These are phyloP conservation scores for Rhododendron henanense DNA, from an alignment of 148 eudicot genomes.

Conservation along the genomic window DNA sequence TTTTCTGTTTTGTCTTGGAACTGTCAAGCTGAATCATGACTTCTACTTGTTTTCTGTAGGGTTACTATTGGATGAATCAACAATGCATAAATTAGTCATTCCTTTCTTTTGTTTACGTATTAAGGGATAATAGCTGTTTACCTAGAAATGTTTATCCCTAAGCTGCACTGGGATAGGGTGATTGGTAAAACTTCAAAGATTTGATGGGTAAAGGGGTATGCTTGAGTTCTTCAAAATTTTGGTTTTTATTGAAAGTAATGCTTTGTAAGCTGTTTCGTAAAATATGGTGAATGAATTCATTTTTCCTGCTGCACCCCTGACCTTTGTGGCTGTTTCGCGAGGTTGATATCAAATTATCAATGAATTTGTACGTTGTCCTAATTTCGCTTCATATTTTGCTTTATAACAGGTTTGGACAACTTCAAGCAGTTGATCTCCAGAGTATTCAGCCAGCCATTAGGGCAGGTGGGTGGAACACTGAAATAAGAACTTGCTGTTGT, in stretches of 20 bases:
- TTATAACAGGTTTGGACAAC: slow-evolving; percentile 86
- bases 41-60: neutral
- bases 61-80: neutral
- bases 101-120: neutral
- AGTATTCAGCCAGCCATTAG: slow-evolving; percentile 87
- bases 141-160: neutral
- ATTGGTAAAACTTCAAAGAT: neutral
- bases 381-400: neutral
- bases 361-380: neutral
- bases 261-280: neutral
- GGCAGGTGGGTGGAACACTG: slow-evolving; percentile 49
- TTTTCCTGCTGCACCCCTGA: neutral
- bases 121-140: no score
- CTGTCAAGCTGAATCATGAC: neutral
- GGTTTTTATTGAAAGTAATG: neutral
- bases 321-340: neutral
- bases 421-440: slow-evolving; percentile 86
- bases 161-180: neutral
- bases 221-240: neutral
- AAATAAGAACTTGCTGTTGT: neutral
- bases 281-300: neutral
- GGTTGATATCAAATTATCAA: neutral
- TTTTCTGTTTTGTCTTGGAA: slow-evolving; percentile 1
- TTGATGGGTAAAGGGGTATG: neutral
- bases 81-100: neutral